Base-by-base conservation (phyloP, 208 protist genomes). In the Wallacemonas sp. region DNA sequence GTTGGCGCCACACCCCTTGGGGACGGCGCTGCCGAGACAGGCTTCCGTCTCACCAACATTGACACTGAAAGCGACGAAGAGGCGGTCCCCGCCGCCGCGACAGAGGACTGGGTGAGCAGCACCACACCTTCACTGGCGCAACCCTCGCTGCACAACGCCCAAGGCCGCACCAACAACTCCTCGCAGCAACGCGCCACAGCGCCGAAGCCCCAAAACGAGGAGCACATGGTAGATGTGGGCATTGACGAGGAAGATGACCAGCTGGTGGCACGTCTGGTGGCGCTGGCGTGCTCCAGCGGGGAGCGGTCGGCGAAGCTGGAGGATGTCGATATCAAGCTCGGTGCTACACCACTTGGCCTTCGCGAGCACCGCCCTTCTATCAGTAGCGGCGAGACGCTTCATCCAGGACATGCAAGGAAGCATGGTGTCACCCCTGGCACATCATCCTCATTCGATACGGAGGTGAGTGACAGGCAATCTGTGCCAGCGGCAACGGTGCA, bases 201-300 rank as follows among this genome's bases (percentile, higher is more conserved):
- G 15, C 30, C 51, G 30, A 33, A 38, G 51, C n/a, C 51, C 22
- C 21, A 6, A 8, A 62, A 68, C 58, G 41, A 36, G 9, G 69
- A 38, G 30, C 75, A 71, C 54, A 42, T 49, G 22, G 39, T 80
- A 22, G 60, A 71, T 30, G 66, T 67, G 4, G 77, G 71, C 4
- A 68, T 59, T 15, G 77, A 74, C 11, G 68, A 70, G 14, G 70
- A 62, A n/a, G 65, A 78, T 46, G 56, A 70, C 51, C 69, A 80
- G 62, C 66, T 76, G 47, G 66, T 64, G 65, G 58, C 26, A 17
- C 46, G 46, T 5, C 15, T 54, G 11, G 17, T 54, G 6, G 46
- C 46, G 46, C 46, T 54, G 21, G 46, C 46, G n/a, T 19, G 44
- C 44, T 22, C 17, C 8, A 30, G 21, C 0, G 1, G 4, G 4